Percentiles rank a stretch among this genome's conserved stretches.
Evolutionary conservation across 441 rosid species (phyloP).

Genomic region (Breynia disticha): DNA sequence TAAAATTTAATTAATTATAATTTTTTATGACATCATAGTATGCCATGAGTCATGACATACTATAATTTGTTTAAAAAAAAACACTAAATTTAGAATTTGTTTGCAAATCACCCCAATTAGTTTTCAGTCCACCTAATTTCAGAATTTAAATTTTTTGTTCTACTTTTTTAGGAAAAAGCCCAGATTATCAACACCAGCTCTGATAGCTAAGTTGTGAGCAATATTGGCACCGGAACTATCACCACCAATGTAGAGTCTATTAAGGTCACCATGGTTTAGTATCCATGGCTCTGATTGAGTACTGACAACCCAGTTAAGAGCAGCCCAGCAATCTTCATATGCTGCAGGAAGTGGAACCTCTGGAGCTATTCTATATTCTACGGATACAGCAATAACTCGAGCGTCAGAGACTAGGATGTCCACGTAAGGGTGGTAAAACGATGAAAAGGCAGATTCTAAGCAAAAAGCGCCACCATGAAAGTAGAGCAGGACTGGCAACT

Average conservation of each 20-base stretch:
- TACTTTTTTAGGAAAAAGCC: too few species aligned
- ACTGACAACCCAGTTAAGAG: constrained; percentile 6
- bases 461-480: constrained; percentile 38
- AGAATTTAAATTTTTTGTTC: too few species aligned
- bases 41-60: too few species aligned
- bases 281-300: constrained; percentile 25
- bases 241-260: constrained; percentile 26
- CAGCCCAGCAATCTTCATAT: constrained; percentile 17
- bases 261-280: constrained; percentile 19
- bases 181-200: constrained; percentile 26
- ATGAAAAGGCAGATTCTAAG: constrained; percentile 34
- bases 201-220: constrained; percentile 20
- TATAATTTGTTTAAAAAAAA: too few species aligned
- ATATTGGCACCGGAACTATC: constrained; percentile 41
- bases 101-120: too few species aligned
- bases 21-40: too few species aligned
- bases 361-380: constrained; percentile 40
- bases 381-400: constrained; percentile 24
- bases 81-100: too few species aligned
- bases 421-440: constrained; percentile 18
- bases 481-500: constrained; percentile 34
- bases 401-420: constrained; percentile 24
- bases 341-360: constrained; percentile 26
- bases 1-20: too few species aligned
- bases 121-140: too few species aligned